Evolutionary conservation across 2,329 filamentous ascomycete genomes (phyloP).

Genomic region (Colletotrichum eleusines): DNA sequence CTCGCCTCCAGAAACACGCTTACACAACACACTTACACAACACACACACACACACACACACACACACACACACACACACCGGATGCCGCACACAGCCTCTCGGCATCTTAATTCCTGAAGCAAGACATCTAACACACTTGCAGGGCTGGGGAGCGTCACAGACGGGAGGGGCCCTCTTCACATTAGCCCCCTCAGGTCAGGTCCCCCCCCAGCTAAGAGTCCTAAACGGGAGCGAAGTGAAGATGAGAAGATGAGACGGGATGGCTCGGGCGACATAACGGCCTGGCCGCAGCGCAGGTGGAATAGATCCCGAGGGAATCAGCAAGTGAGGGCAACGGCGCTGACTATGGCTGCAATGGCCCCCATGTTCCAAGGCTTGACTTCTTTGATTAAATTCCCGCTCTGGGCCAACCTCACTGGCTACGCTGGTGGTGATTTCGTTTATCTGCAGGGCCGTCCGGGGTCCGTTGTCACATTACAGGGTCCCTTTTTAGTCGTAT

Average conservation of each 20-base stretch:
- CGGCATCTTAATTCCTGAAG: slow-evolving; percentile 31
- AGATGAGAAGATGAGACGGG: slow-evolving; percentile 5
- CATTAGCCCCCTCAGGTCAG: not conserved
- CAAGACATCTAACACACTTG: slow-evolving; percentile 9
- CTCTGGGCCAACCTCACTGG: slow-evolving; percentile 21
- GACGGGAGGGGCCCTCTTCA: slow-evolving; percentile 27
- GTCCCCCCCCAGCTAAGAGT: not conserved
- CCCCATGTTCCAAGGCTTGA: slow-evolving; percentile 28
- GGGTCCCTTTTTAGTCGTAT: slow-evolving; percentile 1
- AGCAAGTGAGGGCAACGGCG: slow-evolving; percentile 17
- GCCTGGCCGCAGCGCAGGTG: slow-evolving; percentile 8
- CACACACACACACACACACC: not conserved
- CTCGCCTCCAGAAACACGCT: not conserved
- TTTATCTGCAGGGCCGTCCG: slow-evolving; percentile 35
- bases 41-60: no score
- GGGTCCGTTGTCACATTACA: not conserved
- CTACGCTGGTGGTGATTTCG: slow-evolving; percentile 18
- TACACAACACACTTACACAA: no score
- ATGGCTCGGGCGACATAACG: slow-evolving; percentile 28
- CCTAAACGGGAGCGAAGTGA: slow-evolving; percentile 16
- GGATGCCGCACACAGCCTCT: slow-evolving; percentile 21
- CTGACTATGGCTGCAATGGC: slow-evolving; percentile 30
- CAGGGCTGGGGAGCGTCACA: slow-evolving; percentile 35
- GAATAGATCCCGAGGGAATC: not conserved
- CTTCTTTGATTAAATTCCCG: slow-evolving; percentile 14